Evolutionary conservation across 495 filamentous ascomycete genomes (phyloP), one percentile per base, ranked within the genome.

Genomic region (Tuber magnatum): DNA sequence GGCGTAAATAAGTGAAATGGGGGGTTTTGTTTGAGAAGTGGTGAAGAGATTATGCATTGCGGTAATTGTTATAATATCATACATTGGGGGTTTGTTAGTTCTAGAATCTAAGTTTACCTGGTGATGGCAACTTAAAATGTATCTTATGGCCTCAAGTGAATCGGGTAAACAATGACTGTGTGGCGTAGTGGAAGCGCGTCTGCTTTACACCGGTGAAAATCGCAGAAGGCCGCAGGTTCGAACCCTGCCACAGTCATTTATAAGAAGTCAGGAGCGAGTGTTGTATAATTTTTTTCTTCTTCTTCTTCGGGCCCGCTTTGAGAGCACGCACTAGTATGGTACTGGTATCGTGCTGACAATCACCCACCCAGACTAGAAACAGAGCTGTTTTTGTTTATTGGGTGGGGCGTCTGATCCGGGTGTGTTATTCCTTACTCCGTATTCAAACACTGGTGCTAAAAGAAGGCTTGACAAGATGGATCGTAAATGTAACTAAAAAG

Each of bases 101-200:
- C 9, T 71, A 35, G 51, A 5, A 32, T 32, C 12, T 48, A 4
- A 0, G 44, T 46, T 39, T 68, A 22, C 3, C 35, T 44, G 41
- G 39, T 22, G 16, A 7, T 1, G 28, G 6, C 35, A 1, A 3
- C n/a, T 28, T 8, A 24, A 44, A 24, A 56, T 28, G 24, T 10
- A 18, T 32, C 32, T 35, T 65, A 65, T 18, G 6, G 28, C 12
- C 28, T 32, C 4, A 18, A 16, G 14, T 35, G 56, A 35, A 35
- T 9, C 10, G 9, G n/a, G 4, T n/a, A 24, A 68, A 7, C 69
- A 65, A 75, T 75, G 77, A 79, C 77, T 73, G 77, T 79, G 77
- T 79, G 78, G 77, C 77, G 77, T 79, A 79, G 77, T 79, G 77
- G 77, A 78, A 79, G 77, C 77, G 77, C 76, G 77, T 79, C 77